Base-by-base conservation (phyloP, 805 yeast species). In the Ogataea glucozyma region DNA sequence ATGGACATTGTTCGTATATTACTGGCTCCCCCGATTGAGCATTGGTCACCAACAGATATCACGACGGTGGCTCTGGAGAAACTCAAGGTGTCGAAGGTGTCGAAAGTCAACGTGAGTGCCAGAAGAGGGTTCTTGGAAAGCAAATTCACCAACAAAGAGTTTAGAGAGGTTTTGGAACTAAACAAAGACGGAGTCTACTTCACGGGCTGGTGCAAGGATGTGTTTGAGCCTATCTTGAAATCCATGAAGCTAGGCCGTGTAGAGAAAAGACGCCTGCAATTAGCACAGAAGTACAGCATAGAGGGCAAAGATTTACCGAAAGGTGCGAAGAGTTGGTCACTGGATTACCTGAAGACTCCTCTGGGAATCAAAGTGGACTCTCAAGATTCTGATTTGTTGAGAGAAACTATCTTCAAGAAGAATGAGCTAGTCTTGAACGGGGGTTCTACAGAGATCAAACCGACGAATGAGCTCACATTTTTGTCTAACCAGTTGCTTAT, bases 71-170 rank as follows among this genome's bases (percentile, higher is more conserved):
- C 97, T 0, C 62, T 83, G 8, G 67, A 70, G 3, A 61, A 63
- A n/a, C 65, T 93, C 38, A 56, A 64, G 26, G 56, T 59, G 6
- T 78, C 85, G 37, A 69, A 62, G 0, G 81, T 93, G n/a, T 66
- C 76, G 46, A 70, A 72, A 5, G 86, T 93, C 12, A 75, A 76
- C 35, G 76, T 93, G 16, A 83, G 86, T 35, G 99, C 90, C 2
- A 76, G 99, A 53, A 74, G 97, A 58, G 97, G 97, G 3, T 69
- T 88, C 17, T 61, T 83, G 33, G 90, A 89, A 52, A 81, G 93
- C 32, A 93, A 96, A 19, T 93, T 90, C 61, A 85, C 97, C 3
- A 91, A 87, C 52, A 91, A 89, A 60, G 99, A 93, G 62, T 73
- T 91, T 18, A 74, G 97, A 58, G 98, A 93, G 58, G 66, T 91